A percentile compares a stretch with the other conserved stretches of the same genome.
phyloP scores from a whole-genome alignment of 2,329 filamentous ascomycete species.

The Phialophora tarda region DNA sequence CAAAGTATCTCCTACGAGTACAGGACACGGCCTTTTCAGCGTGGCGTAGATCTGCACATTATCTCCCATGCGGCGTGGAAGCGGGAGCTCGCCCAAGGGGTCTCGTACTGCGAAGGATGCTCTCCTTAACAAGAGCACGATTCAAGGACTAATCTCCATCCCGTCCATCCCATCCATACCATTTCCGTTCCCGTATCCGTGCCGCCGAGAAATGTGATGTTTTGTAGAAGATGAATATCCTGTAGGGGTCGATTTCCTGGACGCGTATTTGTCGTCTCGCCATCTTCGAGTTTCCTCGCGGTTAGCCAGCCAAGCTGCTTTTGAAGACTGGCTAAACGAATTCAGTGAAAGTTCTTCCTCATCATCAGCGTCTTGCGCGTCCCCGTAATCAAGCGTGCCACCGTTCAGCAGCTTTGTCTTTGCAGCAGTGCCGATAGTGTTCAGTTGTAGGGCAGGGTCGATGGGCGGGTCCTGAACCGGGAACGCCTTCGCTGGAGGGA shows the following conservation, averaged over 20 bases:
- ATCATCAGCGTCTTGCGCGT: neutral
- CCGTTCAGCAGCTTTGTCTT: conserved; percentile 23
- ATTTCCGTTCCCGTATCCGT: conserved; percentile 11
- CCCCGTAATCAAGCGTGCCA: conserved; percentile 6
- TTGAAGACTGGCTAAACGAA: neutral
- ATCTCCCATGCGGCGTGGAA: neutral
- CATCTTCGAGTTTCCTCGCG: neutral
- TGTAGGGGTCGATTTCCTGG: neutral
- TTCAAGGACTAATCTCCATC: conserved; percentile 13
- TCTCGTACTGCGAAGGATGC: neutral
- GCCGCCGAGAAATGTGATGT: neutral
- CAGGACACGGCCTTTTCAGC: neutral
- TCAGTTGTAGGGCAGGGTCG: conserved; percentile 4
- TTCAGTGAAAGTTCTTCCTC: conserved; percentile 2
- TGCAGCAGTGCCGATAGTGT: neutral
- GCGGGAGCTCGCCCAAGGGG: too few relatives aligned
- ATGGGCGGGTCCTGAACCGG: conserved; percentile 3
- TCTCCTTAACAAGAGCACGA: neutral
- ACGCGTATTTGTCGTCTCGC: neutral
- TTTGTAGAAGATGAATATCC: neutral
- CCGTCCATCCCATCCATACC: neutral
- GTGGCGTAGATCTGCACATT: neutral
- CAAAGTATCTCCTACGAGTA: neutral
- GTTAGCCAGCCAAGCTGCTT: neutral
- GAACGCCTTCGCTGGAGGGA: neutral